Conservation (phyloP, 2,329 filamentous ascomycete genomes). For the Penicillium sp. region DNA sequence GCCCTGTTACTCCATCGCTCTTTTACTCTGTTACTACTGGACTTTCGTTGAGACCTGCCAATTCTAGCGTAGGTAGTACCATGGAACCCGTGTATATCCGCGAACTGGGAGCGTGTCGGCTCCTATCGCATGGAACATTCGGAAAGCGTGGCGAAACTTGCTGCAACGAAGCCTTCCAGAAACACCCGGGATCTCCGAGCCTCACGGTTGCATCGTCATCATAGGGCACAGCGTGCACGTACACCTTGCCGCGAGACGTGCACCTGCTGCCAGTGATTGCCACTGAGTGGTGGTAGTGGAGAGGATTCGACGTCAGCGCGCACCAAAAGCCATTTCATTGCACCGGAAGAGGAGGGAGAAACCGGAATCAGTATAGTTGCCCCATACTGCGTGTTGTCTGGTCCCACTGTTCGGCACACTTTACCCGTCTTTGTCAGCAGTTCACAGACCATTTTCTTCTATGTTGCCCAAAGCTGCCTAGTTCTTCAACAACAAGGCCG, state of each 20-base stretch:
- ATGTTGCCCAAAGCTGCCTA: accelerated
- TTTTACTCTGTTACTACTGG: background rate
- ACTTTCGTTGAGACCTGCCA: background rate
- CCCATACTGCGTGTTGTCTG: background rate
- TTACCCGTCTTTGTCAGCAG: conserved; percentile 10
- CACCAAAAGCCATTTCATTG: background rate
- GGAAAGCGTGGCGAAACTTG: background rate
- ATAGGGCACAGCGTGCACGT: background rate
- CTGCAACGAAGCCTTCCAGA: conserved; percentile 38
- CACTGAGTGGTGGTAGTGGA: background rate
- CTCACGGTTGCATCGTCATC: conserved; percentile 12
- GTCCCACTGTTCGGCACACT: background rate
- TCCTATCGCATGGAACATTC: background rate
- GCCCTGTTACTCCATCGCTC: no score
- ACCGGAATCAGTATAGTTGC: conserved; percentile 12
- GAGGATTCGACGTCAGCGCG: background rate
- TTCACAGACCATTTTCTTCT: no score
- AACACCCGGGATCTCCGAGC: conserved; percentile 18
- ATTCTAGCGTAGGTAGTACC: background rate
- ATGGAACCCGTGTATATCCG: background rate
- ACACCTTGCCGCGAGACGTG: background rate
- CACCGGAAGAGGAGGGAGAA: conserved; percentile 4
- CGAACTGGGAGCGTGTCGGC: background rate
- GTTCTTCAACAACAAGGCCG: conserved; percentile 16
- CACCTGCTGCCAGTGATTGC: background rate